These are phyloP conservation scores for Geum urbanum DNA, from an alignment of 306 rosid species.

Conservation along the genomic window DNA sequence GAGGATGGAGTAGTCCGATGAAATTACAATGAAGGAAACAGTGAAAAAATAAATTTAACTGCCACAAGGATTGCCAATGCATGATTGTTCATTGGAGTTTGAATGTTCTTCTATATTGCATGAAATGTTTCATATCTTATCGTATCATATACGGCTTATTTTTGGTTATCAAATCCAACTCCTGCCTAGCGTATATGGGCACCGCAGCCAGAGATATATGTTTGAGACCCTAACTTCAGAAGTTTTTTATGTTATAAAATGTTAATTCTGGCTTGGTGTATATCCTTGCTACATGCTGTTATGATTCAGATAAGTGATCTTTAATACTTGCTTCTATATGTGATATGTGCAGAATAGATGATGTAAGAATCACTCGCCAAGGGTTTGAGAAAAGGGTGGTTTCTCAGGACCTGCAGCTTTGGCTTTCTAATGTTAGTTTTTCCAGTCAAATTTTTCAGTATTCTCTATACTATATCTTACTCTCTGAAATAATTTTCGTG, in stretches of 20 bases:
- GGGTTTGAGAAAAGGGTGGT: conserved; percentile 96
- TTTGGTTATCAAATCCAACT: not conserved
- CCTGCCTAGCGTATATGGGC: not conserved
- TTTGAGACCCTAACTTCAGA: not conserved
- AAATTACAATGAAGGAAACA: too few relatives aligned
- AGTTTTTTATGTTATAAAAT: not conserved
- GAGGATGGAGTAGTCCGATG: too few relatives aligned
- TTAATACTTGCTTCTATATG: conserved; percentile 2
- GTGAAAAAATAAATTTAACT: too few relatives aligned
- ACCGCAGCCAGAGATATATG: not conserved
- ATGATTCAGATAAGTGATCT: not conserved
- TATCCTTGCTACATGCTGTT: conserved; percentile 1
- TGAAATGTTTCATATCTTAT: too few relatives aligned
- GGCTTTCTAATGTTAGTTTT: conserved; percentile 88
- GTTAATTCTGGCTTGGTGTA: not conserved
- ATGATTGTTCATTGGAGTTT: not conserved
- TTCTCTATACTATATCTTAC: not conserved
- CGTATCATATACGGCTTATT: not conserved
- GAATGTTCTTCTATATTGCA: not conserved
- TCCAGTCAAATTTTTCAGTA: not conserved
- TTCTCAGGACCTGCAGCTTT: conserved; percentile 78
- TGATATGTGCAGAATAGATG: conserved; percentile 51
- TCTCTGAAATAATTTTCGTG: conserved; percentile 13
- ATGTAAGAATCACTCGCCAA: conserved; percentile 69
- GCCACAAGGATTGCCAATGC: too few relatives aligned